Conservation (phyloP, 169 alveolate species). For the Besnoitia besnoiti region DNA sequence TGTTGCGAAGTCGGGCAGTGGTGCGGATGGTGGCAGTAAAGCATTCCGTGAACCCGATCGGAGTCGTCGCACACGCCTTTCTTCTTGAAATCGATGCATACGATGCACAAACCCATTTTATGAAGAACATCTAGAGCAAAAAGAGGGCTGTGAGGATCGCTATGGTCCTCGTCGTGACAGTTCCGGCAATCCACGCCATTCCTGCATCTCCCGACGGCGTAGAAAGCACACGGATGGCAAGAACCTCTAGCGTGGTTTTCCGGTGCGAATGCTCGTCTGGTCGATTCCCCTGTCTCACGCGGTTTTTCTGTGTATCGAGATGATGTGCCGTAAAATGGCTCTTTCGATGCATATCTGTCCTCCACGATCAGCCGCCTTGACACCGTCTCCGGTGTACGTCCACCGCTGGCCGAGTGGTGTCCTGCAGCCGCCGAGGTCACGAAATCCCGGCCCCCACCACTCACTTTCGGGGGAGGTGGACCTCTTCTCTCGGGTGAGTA, state of each 20-base stretch:
- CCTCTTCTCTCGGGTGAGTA: neutral
- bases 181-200: conserved; percentile 9
- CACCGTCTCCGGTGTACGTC: neutral
- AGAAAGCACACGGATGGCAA: conserved; percentile 3
- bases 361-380: neutral
- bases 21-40: conserved; percentile 2
- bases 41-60: neutral
- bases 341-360: neutral
- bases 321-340: neutral
- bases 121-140: neutral
- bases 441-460: neutral
- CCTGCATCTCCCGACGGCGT: neutral
- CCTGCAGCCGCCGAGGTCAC: neutral
- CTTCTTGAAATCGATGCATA: neutral
- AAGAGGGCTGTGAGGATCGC: conserved; percentile 19
- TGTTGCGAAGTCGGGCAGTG: neutral
- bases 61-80: neutral
- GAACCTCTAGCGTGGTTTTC: neutral
- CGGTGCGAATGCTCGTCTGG: neutral
- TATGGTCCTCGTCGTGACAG: conserved; percentile 11
- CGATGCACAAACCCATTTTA: neutral
- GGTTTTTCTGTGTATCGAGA: neutral
- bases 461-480: too few relatives aligned
- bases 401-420: neutral
- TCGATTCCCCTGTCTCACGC: neutral